phyloP scores from a whole-genome alignment of 495 filamentous ascomycete genomes.

The Letharia lupina region DNA sequence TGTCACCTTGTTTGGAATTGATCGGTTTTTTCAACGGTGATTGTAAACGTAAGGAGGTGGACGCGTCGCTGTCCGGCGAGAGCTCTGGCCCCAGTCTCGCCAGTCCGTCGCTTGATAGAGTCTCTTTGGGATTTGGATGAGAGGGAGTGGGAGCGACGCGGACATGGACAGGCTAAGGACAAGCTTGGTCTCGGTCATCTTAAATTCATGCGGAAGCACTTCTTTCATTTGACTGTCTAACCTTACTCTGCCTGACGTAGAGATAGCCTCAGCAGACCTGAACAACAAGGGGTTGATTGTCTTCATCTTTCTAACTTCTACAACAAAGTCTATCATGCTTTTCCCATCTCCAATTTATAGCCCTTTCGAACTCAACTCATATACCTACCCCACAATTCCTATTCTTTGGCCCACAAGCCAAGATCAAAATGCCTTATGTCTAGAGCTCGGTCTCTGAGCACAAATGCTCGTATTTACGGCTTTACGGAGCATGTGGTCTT shows the following conservation, averaged over 20 bases:
- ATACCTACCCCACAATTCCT: not conserved
- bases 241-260: conserved; percentile 3
- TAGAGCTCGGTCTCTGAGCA: not conserved
- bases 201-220: conserved; percentile 13
- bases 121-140: conserved; percentile 14
- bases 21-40: not conserved
- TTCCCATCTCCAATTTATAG: not conserved
- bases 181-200: conserved; percentile 17
- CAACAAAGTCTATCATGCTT: not conserved
- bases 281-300: not conserved
- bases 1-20: not conserved
- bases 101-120: conserved; percentile 18
- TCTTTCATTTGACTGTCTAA: conserved; percentile 8
- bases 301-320: not conserved
- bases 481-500: not conserved
- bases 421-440: too few species aligned
- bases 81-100: conserved; percentile 19
- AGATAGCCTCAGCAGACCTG: not conserved
- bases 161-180: conserved; percentile 11
- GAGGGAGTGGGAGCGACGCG: conserved; percentile 6
- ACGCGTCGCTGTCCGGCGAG: not conserved
- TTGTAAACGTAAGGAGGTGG: conserved; percentile 1
- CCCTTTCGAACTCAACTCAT: not conserved
- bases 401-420: too few species aligned
- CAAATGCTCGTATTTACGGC: not conserved